A percentile compares a stretch with the other conserved stretches of the same genome.
These are phyloP conservation scores for Fusarium musae DNA, from an alignment of 2,329 filamentous ascomycete genomes.

Conservation along the genomic window DNA sequence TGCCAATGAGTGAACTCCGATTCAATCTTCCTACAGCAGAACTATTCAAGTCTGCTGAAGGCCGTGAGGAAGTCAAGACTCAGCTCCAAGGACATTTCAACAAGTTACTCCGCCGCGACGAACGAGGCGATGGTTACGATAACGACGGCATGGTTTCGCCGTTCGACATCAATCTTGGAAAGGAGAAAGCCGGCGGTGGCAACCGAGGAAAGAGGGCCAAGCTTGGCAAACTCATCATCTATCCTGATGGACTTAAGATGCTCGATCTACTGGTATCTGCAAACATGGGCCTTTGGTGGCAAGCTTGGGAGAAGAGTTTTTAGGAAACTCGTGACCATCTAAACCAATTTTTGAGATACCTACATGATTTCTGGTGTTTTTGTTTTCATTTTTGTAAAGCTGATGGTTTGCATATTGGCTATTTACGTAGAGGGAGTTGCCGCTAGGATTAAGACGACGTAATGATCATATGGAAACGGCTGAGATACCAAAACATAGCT, in stretches of 20 bases:
- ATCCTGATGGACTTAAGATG: constrained; percentile 94
- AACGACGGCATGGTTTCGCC: constrained; percentile 52
- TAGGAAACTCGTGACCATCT: constrained; percentile 30
- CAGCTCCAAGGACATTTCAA: constrained; percentile 56
- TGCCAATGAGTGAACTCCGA: constrained; percentile 79
- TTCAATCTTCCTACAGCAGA: constrained; percentile 82
- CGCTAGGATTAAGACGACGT: constrained; percentile 31
- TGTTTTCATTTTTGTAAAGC: constrained; percentile 16
- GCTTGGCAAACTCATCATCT: constrained; percentile 90
- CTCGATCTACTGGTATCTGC: constrained; percentile 90
- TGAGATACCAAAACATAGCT: constrained; percentile 19
- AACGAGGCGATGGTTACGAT: constrained; percentile 51
- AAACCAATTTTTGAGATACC: background rate
- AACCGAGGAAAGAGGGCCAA: constrained; percentile 88
- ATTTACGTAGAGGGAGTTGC: constrained; percentile 27
- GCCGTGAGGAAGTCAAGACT: constrained; percentile 46
- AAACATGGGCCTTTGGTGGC: constrained; percentile 95
- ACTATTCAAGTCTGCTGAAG: constrained; percentile 54
- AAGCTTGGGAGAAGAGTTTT: constrained; percentile 75
- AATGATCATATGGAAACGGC: constrained; percentile 28
- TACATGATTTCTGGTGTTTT: constrained; percentile 25
- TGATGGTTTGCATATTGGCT: constrained; percentile 10
- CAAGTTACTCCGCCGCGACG: constrained; percentile 53
- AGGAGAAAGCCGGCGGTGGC: constrained; percentile 87
- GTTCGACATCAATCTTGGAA: constrained; percentile 80